Base-by-base conservation (phyloP, 371 early-diverging fungal genomes). In the Rhizomucor pusillus region DNA sequence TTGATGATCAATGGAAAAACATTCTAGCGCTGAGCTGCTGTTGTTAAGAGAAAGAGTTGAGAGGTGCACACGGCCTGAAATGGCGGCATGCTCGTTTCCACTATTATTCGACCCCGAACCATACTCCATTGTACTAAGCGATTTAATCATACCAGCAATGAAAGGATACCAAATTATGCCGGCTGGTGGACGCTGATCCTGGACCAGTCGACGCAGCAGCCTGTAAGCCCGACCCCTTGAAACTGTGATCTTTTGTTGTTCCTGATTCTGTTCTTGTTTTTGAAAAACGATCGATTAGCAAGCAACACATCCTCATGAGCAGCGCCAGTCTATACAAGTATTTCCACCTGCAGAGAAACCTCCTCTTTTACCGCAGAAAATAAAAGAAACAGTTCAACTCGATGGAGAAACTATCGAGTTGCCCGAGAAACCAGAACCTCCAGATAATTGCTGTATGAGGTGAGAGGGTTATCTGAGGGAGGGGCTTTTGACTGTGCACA, bases 381-480 rank as follows among this genome's bases (percentile, higher is more conserved):
- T 39, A 37, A 13, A 25, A 18, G 12, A 22, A 3, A 7, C 59
- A 3, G 49, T 40, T 2, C 39, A 51, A 25, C n/a, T 75, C 5
- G 57, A 69, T n/a, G 70, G 66, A 20, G 36, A 52, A 18, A 41
- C 40, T 5, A 63, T 69, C 13, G 43, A 55, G 25, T 25, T 75
- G 22, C 72, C 72, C 11, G 36, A 59, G 24, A 69, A 67, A 44
- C 75, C 75, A 5, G 37, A 40, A 9, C 22, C 60, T 14, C 75
- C 75, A 7, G 72, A 71, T 9, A 69, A 71, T 18, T 75, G 75
- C 37, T 75, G 75, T 51, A 75, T 75, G 75, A 75, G 73, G 73
- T 73, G 65, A 47, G 9, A 23, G n/a, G 29, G 5, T 29, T 29
- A 7, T 29, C 7, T 3, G 3, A 29, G 11, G 10, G 19, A 13